Percentiles rank a stretch among this genome's conserved stretches.
Evolutionary conservation across 2,329 filamentous ascomycete genomes (phyloP).

Genomic region (Gremmenia infestans): DNA sequence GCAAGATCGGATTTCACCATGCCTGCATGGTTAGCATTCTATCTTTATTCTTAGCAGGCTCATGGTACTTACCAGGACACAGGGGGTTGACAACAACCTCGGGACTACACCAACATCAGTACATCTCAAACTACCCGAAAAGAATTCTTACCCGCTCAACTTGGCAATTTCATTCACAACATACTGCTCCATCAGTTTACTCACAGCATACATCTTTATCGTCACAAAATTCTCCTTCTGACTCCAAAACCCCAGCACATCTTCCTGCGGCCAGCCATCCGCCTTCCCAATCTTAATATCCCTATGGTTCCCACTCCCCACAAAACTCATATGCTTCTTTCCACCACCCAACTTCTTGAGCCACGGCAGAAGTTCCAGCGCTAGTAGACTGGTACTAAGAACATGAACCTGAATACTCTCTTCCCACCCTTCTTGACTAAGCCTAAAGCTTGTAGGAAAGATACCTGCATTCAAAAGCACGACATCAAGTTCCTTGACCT

Average conservation of each 20-base stretch:
- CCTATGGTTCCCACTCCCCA: constrained; percentile 21
- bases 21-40: constrained; percentile 8
- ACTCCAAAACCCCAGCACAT: constrained; percentile 19
- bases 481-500: constrained; percentile 25
- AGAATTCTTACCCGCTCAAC: constrained; percentile 16
- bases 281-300: constrained; percentile 5
- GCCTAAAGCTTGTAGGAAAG: constrained; percentile 12
- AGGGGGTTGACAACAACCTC: constrained; percentile 23
- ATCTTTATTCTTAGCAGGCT: neutral
- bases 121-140: neutral
- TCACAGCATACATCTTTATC: constrained; percentile 19
- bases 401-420: constrained; percentile 53
- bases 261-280: constrained; percentile 16
- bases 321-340: constrained; percentile 22
- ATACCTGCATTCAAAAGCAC: constrained; percentile 31
- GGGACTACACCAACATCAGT: constrained; percentile 8
- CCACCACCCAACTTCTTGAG: constrained; percentile 34
- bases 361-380: constrained; percentile 46
- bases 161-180: constrained; percentile 23
- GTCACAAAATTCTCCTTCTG: constrained; percentile 17
- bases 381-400: constrained; percentile 51
- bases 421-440: constrained; percentile 41
- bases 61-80: constrained; percentile 16
- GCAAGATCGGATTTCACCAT: constrained; percentile 24
- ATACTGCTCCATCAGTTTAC: constrained; percentile 26